Conservation (phyloP, 495 filamentous ascomycete genomes). For the Talaromyces nanjingensis region DNA sequence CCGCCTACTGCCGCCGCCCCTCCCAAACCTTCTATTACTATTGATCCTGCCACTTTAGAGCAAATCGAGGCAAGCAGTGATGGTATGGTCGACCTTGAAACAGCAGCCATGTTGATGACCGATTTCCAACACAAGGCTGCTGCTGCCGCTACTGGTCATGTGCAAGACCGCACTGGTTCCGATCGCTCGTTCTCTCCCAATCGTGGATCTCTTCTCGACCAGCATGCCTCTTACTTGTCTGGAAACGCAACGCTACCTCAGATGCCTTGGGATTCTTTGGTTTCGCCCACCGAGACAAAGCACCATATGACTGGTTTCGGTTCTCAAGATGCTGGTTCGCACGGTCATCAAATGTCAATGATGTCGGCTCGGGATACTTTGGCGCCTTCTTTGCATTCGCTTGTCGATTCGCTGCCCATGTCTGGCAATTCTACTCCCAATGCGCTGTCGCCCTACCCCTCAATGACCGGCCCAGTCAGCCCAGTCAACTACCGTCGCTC, state of each 20-base stretch:
- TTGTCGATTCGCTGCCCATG: conserved; percentile 60
- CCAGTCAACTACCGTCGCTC: conserved; percentile 63
- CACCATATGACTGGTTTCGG: conserved; percentile 56
- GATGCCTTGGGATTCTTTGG: conserved; percentile 84
- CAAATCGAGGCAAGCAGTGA: conserved; percentile 93
- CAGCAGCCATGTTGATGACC: conserved; percentile 97
- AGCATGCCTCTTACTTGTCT: conserved; percentile 63
- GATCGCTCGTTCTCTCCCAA: conserved; percentile 68
- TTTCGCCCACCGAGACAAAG: conserved; percentile 61
- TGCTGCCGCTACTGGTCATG: conserved; percentile 68
- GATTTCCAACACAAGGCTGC: conserved; percentile 96
- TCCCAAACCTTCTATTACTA: conserved; percentile 71
- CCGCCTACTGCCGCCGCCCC: conserved; percentile 59
- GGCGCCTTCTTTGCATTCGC: conserved; percentile 55
- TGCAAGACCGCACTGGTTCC: conserved; percentile 64
- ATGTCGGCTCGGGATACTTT: conserved; percentile 54
- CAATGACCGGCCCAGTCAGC: conserved; percentile 65
- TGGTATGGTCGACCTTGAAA: conserved; percentile 94
- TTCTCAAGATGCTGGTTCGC: conserved; percentile 60
- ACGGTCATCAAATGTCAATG: conserved; percentile 55
- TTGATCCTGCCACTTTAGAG: conserved; percentile 85
- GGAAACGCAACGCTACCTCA: conserved; percentile 75
- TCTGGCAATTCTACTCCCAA: conserved; percentile 73
- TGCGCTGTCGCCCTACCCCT: conserved; percentile 70
- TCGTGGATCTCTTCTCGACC: conserved; percentile 59